Evolutionary conservation across 345 rosid species (phyloP), one percentile per base, ranked within the genome.

Genomic region (Bruguiera parviflora): DNA sequence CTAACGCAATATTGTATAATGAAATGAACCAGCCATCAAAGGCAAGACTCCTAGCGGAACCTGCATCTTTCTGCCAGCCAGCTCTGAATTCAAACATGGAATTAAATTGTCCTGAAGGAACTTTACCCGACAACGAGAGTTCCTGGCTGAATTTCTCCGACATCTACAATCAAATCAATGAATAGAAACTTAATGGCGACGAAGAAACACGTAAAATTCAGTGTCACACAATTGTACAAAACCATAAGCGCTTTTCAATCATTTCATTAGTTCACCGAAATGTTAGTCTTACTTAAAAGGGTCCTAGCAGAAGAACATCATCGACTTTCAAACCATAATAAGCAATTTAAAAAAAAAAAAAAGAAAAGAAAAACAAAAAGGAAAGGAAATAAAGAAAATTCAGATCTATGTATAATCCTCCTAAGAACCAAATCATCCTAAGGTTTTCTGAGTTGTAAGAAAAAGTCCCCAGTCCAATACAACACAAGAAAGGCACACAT

Each of bases 21-120:
- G 90, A 83, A 64, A 92, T 88, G 70, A 87, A 88, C 94, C 96
- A 95, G 55, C 99, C 99, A 80, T 95, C 99, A 57, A 83, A 87
- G 74, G 97, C 92, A 15, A 95, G 80, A 66, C 69, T 78, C 79
- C 90, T 92, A 5, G 71, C 74, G 7, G 84, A 53, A 37, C 83
- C 71, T 53, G 97, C 96, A 64, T 95, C 99, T 77, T 87, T 92
- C 69, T 80, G 96, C 99, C 99, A 95, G 61, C 83, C 73, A 59
- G 78, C 79, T 51, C 55, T 87, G 66, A 91, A 88, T 31, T 80
- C 73, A 66, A 95, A 95, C 97, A 90, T 92, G 52, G 77, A 19
- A 79, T 95, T 92, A 53, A 89, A 95, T 37, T 75, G 59, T 53
- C 99, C 99, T 1, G 89, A 86, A 0, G 99, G 99, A 8, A 95